Evolutionary conservation across 2,329 filamentous ascomycete genomes (phyloP), one percentile per base, ranked within the genome.

Genomic region (Achaetomium macrosporum): DNA sequence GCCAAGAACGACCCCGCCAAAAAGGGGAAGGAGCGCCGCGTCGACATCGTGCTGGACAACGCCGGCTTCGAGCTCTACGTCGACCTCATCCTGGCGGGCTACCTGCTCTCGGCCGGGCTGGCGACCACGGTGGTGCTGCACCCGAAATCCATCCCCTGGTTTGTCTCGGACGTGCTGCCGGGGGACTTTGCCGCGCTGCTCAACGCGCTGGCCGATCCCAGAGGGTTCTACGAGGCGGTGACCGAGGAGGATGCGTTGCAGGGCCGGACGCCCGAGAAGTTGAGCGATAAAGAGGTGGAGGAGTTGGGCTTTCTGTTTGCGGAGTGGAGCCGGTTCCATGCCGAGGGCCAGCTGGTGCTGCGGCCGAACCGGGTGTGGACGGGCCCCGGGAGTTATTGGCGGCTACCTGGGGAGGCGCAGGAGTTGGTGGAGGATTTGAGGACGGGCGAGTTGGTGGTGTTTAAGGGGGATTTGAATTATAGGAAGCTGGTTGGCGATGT

Each of bases 391-490:
- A 89, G 88, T 65, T 99, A 87, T 73, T 97, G 93, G 91, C 80
- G 90, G 31, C 70, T 99, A 54, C 90, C 91, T 0, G 69, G 75
- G 13, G 76, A 82, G 20, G 88, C 83, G 1, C 79, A 82, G 2
- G 77, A 79, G 29, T 72, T 99, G 12, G 78, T 82, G 48, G 78
- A 88, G 7, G 92, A 97, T 65, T 71, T 99, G 51, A 85, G 90
- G 73, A 73, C 82, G 56, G 88, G 87, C 59, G 88, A 96, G 68
- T 76, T 99, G 16, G 89, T 96, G 12, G 83, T 99, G 51, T 97
- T 97, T 76, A 99, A 99, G 76, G 93, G 93, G 2, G 93, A 99
- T 67, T 69, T 99, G 61, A 99, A 99, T 73, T 99, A 97, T 70
- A 79, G 93, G 56, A 99, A 99, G 70, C 70, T 99, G 60, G 90